These are phyloP conservation scores for Candida michaelii DNA, from an alignment of 805 yeast species.

Conservation along the genomic window DNA sequence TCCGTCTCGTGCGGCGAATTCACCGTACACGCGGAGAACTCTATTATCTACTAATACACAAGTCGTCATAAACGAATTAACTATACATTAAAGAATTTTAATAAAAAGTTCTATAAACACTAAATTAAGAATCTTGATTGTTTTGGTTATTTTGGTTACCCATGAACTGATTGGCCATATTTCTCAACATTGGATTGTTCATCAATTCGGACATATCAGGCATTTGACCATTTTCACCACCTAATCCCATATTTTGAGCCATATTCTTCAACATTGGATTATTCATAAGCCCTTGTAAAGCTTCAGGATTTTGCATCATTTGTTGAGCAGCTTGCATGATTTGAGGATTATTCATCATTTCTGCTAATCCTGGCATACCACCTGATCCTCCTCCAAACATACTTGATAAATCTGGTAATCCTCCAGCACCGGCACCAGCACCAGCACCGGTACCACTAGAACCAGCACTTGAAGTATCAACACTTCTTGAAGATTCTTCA, in stretches of 20 bases:
- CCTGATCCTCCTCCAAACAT: slow-evolving; percentile 77
- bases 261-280: slow-evolving; percentile 80
- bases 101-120: no score
- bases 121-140: neutral
- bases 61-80: no score
- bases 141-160: slow-evolving; percentile 5
- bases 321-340: slow-evolving; percentile 54
- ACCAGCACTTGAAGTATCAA: slow-evolving; percentile 8
- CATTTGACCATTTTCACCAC: slow-evolving; percentile 48
- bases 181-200: slow-evolving; percentile 77
- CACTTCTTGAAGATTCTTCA: slow-evolving; percentile 8
- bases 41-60: no score
- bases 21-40: no score
- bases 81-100: neutral
- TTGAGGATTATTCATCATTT: slow-evolving; percentile 87
- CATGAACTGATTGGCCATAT: slow-evolving; percentile 70
- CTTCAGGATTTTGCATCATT: slow-evolving; percentile 72
- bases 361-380: slow-evolving; percentile 67
- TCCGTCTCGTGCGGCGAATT: no score
- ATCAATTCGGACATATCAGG: slow-evolving; percentile 70
- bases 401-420: slow-evolving; percentile 74
- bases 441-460: slow-evolving; percentile 38
- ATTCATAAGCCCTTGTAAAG: slow-evolving; percentile 69
- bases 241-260: slow-evolving; percentile 76
- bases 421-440: slow-evolving; percentile 46